Percentiles rank a stretch among this genome's conserved stretches.
phyloP scores from a whole-genome alignment of 108 stramenopile genomes.

The Stephanodiscus triporus region DNA sequence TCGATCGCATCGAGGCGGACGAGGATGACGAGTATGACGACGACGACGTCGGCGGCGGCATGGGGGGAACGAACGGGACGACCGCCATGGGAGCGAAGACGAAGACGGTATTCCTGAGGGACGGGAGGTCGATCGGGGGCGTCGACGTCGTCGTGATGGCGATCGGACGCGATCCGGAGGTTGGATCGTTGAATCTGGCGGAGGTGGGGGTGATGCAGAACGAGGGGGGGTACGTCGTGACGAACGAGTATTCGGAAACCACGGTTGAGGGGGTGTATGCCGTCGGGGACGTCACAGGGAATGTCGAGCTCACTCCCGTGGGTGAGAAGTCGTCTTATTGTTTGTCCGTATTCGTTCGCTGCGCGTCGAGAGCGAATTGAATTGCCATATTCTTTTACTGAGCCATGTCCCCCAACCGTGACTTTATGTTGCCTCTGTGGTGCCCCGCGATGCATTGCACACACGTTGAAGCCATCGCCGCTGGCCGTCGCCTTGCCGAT shows the following conservation, averaged over 20 bases:
- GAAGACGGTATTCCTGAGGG: constrained; percentile 59
- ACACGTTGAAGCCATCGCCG: constrained; percentile 85
- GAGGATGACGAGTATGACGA: constrained; percentile 38
- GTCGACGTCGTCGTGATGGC: constrained; percentile 85
- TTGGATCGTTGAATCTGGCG: constrained; percentile 61
- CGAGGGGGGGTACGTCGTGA: constrained; percentile 62
- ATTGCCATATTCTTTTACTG: neutral
- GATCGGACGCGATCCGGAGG: constrained; percentile 79
- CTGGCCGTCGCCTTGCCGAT: constrained; percentile 84
- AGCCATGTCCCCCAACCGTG: neutral
- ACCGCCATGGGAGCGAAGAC: neutral
- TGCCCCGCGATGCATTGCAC: no score
- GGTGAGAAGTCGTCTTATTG: constrained; percentile 32
- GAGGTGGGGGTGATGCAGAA: constrained; percentile 64
- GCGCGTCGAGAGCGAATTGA: neutral
- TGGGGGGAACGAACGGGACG: no score
- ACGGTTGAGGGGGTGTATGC: constrained; percentile 68
- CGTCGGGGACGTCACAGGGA: constrained; percentile 84
- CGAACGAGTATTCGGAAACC: constrained; percentile 84
- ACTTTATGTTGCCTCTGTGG: constrained; percentile 10
- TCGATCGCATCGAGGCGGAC: constrained; percentile 40
- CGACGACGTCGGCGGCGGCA: no score
- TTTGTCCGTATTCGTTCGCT: neutral
- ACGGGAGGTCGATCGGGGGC: constrained; percentile 62
- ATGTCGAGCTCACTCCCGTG: constrained; percentile 88